Percentiles rank a stretch among this genome's conserved stretches.
phyloP scores from a whole-genome alignment of 352 stramenopile genomes.

The Phytophthora hibernalis region DNA sequence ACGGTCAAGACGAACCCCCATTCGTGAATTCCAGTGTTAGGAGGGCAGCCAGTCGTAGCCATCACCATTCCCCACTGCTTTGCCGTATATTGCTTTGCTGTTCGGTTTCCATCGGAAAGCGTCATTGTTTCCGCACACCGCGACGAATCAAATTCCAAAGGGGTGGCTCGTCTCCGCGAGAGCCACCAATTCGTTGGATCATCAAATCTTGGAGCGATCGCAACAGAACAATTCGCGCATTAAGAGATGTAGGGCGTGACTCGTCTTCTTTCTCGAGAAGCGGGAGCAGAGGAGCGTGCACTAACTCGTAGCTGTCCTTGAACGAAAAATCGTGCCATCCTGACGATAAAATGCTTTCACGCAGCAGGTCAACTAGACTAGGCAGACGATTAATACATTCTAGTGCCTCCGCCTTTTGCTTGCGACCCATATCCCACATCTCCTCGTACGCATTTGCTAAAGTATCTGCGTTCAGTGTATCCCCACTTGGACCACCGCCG shows the following conservation, averaged over 20 bases:
- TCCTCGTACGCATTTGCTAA: conserved; percentile 74
- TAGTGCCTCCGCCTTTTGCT: conserved; percentile 69
- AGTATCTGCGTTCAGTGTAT: conserved; percentile 54
- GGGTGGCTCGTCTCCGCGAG: conserved; percentile 73
- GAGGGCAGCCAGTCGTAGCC: conserved; percentile 81
- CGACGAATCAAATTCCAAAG: conserved; percentile 88
- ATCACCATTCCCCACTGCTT: conserved; percentile 94
- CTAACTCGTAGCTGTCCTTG: conserved; percentile 61
- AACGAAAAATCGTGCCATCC: conserved; percentile 70
- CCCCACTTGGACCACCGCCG: conserved; percentile 37
- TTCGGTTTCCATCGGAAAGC: conserved; percentile 82
- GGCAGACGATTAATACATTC: conserved; percentile 75
- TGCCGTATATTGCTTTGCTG: conserved; percentile 89
- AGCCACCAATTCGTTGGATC: conserved; percentile 79
- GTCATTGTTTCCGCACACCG: conserved; percentile 92
- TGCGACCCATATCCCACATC: conserved; percentile 67
- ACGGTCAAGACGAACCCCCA: conserved; percentile 88
- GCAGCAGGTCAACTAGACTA: conserved; percentile 64
- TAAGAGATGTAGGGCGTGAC: conserved; percentile 23
- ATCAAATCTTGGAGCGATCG: conserved; percentile 89
- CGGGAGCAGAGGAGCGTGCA: conserved; percentile 72
- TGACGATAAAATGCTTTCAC: conserved; percentile 68
- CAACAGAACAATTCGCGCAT: conserved; percentile 70
- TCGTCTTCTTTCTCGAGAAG: conserved; percentile 58
- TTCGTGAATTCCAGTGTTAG: conserved; percentile 88